phyloP scores from a whole-genome alignment of 2,329 filamentous ascomycete species.

The Trichophyton mentagrophytes region DNA sequence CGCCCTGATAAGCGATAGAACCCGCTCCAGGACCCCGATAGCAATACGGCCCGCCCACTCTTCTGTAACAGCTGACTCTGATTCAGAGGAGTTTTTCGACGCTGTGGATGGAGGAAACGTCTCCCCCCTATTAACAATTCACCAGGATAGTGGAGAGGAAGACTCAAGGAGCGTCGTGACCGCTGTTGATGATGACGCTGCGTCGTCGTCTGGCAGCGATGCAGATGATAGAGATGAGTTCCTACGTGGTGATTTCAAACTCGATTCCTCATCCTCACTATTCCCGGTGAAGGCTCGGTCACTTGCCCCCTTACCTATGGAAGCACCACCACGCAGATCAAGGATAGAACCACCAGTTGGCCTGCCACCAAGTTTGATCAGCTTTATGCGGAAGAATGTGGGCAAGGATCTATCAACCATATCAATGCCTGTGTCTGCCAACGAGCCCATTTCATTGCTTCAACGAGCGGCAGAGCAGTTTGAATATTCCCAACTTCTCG shows the following conservation, averaged over 20 bases:
- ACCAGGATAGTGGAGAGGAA: conserved; percentile 57
- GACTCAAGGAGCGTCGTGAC: conserved; percentile 43
- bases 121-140: conserved; percentile 63
- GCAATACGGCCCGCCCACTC: conserved; percentile 46
- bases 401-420: conserved; percentile 95
- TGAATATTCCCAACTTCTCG: conserved; percentile 77
- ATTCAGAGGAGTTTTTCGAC: conserved; percentile 86
- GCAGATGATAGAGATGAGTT: conserved; percentile 37
- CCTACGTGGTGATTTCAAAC: conserved; percentile 21
- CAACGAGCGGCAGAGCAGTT: conserved; percentile 83
- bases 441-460: conserved; percentile 78
- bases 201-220: conserved; percentile 47
- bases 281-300: conserved; percentile 67
- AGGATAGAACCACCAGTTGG: conserved; percentile 63
- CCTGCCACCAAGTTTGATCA: conserved; percentile 77
- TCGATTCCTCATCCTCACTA: conserved; percentile 36
- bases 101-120: conserved; percentile 54
- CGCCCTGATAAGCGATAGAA: conserved; percentile 61
- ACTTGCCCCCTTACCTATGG: conserved; percentile 63
- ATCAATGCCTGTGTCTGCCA: conserved; percentile 92
- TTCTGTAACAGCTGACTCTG: conserved; percentile 53
- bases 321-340: conserved; percentile 51
- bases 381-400: conserved; percentile 91
- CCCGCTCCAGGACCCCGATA: conserved; percentile 43
- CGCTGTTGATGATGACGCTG: conserved; percentile 31